A percentile compares a stretch with the other conserved stretches of the same genome.
Evolutionary conservation across 495 filamentous ascomycete species (phyloP).

Genomic region (Bombardia bombarda): DNA sequence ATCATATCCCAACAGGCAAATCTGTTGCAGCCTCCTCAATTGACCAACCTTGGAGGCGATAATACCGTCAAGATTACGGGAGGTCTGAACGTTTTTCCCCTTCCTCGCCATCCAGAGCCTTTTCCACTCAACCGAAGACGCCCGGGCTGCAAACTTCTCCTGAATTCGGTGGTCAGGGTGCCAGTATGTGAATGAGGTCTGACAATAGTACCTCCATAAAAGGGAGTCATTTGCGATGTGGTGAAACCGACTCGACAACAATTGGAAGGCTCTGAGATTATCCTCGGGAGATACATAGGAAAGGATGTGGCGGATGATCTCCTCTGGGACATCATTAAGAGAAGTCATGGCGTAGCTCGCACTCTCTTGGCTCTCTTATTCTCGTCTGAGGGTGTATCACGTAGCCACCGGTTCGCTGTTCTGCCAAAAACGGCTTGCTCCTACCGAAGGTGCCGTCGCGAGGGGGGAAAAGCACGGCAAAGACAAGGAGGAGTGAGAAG

Average conservation of each 20-base stretch:
- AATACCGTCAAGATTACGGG: constrained; percentile 57
- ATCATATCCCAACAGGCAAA: constrained; percentile 72
- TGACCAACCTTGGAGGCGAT: constrained; percentile 59
- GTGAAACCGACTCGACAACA: constrained; percentile 56
- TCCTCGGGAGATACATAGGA: constrained; percentile 49
- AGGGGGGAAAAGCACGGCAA: no score
- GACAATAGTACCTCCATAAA: constrained; percentile 75
- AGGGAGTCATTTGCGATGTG: constrained; percentile 59
- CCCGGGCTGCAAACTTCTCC: constrained; percentile 39
- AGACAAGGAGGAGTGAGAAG: no score
- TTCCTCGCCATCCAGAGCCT: constrained; percentile 56
- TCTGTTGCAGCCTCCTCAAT: constrained; percentile 57
- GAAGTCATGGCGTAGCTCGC: constrained; percentile 15
- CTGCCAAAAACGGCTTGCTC: no score
- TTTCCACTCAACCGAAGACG: constrained; percentile 69
- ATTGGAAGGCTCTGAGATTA: constrained; percentile 41
- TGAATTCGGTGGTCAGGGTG: constrained; percentile 54
- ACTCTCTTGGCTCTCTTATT: neutral
- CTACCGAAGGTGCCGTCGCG: no score
- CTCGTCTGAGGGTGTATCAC: no score
- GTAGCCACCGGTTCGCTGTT: neutral
- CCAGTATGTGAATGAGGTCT: constrained; percentile 63
- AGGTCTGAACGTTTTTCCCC: constrained; percentile 45
- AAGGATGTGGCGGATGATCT: constrained; percentile 65
- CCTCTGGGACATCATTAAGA: constrained; percentile 52